Base-by-base conservation (phyloP, 805 yeast species). In the Candida tallmaniae region DNA sequence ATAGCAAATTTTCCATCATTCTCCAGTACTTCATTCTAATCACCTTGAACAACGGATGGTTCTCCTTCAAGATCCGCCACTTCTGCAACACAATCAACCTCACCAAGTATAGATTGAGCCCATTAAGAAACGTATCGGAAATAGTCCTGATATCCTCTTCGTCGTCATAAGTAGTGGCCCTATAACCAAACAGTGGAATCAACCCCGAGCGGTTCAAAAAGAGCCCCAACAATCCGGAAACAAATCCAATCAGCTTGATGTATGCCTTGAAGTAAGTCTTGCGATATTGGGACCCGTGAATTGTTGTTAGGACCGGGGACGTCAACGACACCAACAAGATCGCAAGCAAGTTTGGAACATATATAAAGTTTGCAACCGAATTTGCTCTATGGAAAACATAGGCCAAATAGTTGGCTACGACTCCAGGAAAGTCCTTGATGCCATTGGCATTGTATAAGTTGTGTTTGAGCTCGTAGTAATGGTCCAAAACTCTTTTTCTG, bases 51-150 rank as follows among this genome's bases (percentile, higher is more conserved):
- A 47, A 42, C 1, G 66, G 67, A 39, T 60, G 66, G 46, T 60
- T 57, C 15, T 60, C 68, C 44, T 64, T 65, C 22, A 51, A 37
- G 22, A 61, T 62, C 26, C 72, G 51, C 72, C 72, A 65, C 41
- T 64, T 65, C 8, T 65, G 60, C 20, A 65, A 40, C n/a, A 64
- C 40, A 2, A 64, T 51, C 32, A 64, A 43, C 33, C 62, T 48
- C 28, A 59, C 41, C 21, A 65, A 45, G 41, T 65, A 64, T 31
- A 58, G 35, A 42, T 54, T 59, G 37, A 63, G 34, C 4, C 43
- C 54, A 24, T 62, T 48, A 37, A 60, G 39, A 34, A 59, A 56
- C 2, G 37, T 16, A 32, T 52, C 51, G 13, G 52, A 45, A 18
- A 64, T 47, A 13, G 35, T 19, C n/a, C 62, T 40, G 3, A 53